Conservation (phyloP, 345 rosid species). For the Gossypium thurberi region DNA sequence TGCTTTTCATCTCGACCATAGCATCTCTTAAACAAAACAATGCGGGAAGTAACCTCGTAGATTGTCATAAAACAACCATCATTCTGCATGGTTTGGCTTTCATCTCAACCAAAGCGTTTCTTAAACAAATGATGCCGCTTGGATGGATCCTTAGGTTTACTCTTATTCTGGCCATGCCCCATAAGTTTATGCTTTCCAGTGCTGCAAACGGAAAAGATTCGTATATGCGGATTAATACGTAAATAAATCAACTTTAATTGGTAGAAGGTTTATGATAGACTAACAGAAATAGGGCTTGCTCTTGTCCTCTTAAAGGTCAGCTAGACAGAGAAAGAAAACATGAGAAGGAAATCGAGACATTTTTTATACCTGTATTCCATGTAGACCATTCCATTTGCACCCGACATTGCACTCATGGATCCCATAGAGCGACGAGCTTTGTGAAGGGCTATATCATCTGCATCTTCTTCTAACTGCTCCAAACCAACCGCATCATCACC, state of each 20-base stretch:
- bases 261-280: not conserved
- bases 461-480: constrained; percentile 86
- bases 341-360: not conserved
- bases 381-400: constrained; percentile 82
- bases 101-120: constrained; percentile 46
- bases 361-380: constrained; percentile 69
- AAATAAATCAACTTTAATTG: not conserved
- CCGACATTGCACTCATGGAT: constrained; percentile 41
- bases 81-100: not conserved
- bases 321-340: constrained; percentile 22
- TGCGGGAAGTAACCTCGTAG: not conserved
- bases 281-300: not conserved
- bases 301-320: not conserved
- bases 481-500: constrained; percentile 81
- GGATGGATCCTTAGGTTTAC: constrained; percentile 74
- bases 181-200: constrained; percentile 36
- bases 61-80: not conserved
- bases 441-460: constrained; percentile 74
- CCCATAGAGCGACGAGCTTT: constrained; percentile 48
- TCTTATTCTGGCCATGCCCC: constrained; percentile 41
- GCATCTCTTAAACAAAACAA: not conserved
- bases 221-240: not conserved
- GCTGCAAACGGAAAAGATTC: constrained; percentile 22
- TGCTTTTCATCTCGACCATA: not conserved
- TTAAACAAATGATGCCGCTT: constrained; percentile 71